phyloP scores from a whole-genome alignment of 2,329 filamentous ascomycete species.

The Tothia fuscella region DNA sequence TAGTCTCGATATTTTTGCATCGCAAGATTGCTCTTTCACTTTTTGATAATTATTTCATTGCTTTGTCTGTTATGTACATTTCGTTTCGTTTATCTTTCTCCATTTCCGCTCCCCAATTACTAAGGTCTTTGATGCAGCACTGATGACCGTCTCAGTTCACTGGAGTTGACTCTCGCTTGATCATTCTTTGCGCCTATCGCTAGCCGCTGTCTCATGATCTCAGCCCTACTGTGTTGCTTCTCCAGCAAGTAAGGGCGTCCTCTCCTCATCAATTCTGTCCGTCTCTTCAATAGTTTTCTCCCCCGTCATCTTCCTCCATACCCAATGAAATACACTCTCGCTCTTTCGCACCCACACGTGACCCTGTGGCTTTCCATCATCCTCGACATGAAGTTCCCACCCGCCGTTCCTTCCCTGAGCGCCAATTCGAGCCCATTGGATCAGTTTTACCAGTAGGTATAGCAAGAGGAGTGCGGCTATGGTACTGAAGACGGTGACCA shows the following conservation, averaged over 20 bases:
- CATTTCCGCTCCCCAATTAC: too few relatives aligned
- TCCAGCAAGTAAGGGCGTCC: constrained; percentile 1
- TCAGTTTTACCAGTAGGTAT: neutral
- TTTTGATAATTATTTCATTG: too few relatives aligned
- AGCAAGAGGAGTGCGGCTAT: neutral
- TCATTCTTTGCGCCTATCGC: too few relatives aligned
- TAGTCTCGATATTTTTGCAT: too few relatives aligned
- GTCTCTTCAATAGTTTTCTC: neutral
- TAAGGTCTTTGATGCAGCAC: too few relatives aligned
- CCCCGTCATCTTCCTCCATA: neutral
- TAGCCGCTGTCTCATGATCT: too few relatives aligned
- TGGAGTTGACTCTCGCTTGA: too few relatives aligned
- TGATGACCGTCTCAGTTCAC: too few relatives aligned
- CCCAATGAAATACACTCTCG: neutral
- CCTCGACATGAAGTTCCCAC: neutral
- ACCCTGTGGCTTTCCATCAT: neutral
- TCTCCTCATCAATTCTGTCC: constrained; percentile 1
- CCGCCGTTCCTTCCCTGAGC: neutral
- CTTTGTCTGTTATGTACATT: too few relatives aligned
- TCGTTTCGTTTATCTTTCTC: too few relatives aligned
- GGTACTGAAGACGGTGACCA: neutral
- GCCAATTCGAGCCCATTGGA: neutral
- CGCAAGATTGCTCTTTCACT: too few relatives aligned
- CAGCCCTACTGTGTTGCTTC: too few relatives aligned
- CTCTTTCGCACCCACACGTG: constrained; percentile 2